A percentile compares a stretch with the other conserved stretches of the same genome.
These are phyloP conservation scores for Monilinia laxa DNA, from an alignment of 2,329 filamentous ascomycete genomes.

Conservation along the genomic window DNA sequence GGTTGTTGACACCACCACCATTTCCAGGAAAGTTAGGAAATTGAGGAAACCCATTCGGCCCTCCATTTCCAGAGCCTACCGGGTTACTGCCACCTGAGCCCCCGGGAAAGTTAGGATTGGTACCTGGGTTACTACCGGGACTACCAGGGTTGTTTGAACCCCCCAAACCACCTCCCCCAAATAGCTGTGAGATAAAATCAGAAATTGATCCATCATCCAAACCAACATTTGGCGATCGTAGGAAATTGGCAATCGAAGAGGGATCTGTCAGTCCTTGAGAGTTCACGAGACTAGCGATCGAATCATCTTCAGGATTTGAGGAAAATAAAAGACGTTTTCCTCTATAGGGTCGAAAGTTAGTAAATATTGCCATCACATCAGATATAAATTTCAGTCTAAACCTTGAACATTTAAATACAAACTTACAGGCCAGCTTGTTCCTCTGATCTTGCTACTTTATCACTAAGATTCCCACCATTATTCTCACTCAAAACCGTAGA, in stretches of 20 bases:
- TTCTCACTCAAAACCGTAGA: constrained; percentile 12
- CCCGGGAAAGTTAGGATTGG: no score
- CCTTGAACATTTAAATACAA: background rate
- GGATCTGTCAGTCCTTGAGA: background rate
- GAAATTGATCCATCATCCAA: background rate
- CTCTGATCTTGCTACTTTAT: constrained; percentile 6
- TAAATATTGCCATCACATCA: no score
- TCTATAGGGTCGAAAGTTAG: background rate
- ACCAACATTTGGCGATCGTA: background rate
- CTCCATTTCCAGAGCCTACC: background rate
- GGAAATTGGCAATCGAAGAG: background rate
- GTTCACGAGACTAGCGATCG: background rate
- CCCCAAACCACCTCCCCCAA: background rate
- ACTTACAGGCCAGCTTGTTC: background rate
- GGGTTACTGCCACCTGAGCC: background rate
- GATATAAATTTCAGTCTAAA: background rate
- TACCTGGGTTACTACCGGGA: background rate
- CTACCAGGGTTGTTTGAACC: background rate
- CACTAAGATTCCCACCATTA: background rate
- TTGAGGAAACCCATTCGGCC: background rate
- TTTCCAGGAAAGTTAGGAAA: background rate
- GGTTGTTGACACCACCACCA: background rate
- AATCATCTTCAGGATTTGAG: background rate
- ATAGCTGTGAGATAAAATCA: background rate
- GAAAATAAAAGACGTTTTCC: background rate